Percentiles rank a stretch among this genome's conserved stretches.
Conservation (phyloP, 345 rosid genomes). For the Noccaea bulbosa region DNA sequence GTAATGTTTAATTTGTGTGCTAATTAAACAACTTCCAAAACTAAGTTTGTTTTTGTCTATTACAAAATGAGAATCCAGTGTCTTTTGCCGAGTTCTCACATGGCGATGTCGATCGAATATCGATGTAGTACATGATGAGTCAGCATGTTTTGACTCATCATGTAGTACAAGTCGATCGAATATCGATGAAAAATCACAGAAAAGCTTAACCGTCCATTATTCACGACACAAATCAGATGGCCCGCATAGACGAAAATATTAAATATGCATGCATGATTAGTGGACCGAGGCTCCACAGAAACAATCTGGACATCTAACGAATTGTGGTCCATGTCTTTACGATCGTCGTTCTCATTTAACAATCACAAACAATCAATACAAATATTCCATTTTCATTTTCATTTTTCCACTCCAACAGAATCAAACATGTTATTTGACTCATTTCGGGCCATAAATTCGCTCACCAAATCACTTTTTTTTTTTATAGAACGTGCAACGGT, state of each 20-base stretch:
- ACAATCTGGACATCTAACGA: neutral
- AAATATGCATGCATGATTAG: conserved; percentile 4
- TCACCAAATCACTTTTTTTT: neutral
- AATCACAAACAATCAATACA: conserved; percentile 16
- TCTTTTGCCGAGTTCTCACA: too few relatives aligned
- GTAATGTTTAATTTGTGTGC: too few relatives aligned
- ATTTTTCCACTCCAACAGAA: neutral
- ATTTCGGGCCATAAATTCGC: neutral
- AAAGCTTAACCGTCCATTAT: neutral
- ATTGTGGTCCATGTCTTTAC: conserved; percentile 19
- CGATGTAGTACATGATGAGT: too few relatives aligned
- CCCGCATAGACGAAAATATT: conserved; percentile 3
- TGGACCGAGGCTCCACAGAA: conserved; percentile 15
- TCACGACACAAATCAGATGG: conserved; percentile 19
- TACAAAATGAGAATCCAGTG: too few relatives aligned
- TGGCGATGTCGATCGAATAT: too few relatives aligned
- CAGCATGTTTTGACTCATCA: too few relatives aligned
- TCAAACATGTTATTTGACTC: neutral
- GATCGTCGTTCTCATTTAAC: neutral
- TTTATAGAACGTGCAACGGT: neutral
- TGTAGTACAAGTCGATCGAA: too few relatives aligned
- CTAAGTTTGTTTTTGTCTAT: too few relatives aligned
- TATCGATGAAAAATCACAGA: neutral
- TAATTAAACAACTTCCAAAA: too few relatives aligned
- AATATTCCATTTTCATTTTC: neutral